Evolutionary conservation across 2,329 filamentous ascomycete genomes (phyloP), one percentile per base, ranked within the genome.

Genomic region (Clonostachys chloroleuca): DNA sequence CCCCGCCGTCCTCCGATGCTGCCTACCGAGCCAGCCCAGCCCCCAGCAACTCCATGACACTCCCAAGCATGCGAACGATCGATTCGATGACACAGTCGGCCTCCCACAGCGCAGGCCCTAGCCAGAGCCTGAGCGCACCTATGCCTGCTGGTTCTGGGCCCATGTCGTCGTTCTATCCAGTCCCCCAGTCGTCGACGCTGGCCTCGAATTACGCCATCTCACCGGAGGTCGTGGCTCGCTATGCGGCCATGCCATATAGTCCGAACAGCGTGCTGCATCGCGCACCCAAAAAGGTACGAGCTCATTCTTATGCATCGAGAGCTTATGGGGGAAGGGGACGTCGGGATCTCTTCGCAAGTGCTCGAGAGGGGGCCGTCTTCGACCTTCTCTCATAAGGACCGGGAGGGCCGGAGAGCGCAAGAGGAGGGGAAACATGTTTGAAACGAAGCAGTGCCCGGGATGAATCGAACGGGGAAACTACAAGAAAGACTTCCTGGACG

Each of bases 211-310:
- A 78, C 50, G 67, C 66, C n/a, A 58, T 79, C 46, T 64, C 69
- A 24, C 61, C 68, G 12, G 71, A 75, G 30, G 60, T 68, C 50
- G 57, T 70, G 54, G 63, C 66, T 51, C 66, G 75, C 48, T 77
- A 76, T 54, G 63, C 71, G 34, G 17, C 36, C 17, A 56, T 79
- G 36, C 68, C 74, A 34, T 70, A 71, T 44, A 77, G 79, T 47
- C 72, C 74, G 34, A 69, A 74, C 42, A 18, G 7, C 14, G 64
- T 76, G 42, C 52, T 77, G 42, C 67, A 70, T 42, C 70, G 74
- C 45, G 74, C 76, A 17, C 74, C 78, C 39, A 82, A 81, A 56
- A 82, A 81, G 76, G 78, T 81, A 71, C 47, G 66, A 60, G 16
- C 37, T 12, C 12, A 41, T 18, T n/a, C 17, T 20, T 12, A 20